These are phyloP conservation scores for Basipetospora chlamydospora DNA, from an alignment of 2,329 filamentous ascomycete species.

Conservation along the genomic window DNA sequence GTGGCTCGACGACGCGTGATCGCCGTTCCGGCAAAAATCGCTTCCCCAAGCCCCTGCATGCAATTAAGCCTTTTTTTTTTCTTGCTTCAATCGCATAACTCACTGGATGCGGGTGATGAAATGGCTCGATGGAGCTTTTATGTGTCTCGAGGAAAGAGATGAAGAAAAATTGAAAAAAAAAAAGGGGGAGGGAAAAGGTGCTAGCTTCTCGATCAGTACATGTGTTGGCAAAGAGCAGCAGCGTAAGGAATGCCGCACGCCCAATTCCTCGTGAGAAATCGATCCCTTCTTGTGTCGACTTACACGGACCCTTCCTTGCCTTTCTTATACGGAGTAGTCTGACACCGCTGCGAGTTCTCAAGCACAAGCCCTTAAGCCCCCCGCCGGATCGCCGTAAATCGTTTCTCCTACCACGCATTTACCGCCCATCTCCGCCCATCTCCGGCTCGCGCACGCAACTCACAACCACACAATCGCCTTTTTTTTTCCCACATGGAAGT, in stretches of 20 bases:
- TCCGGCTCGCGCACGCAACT: too few relatives aligned
- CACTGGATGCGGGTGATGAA: too few relatives aligned
- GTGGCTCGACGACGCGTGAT: constrained; percentile 3
- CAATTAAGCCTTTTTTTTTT: neutral
- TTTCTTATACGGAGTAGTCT: neutral
- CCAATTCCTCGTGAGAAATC: too few relatives aligned
- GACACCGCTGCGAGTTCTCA: neutral
- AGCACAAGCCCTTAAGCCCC: too few relatives aligned
- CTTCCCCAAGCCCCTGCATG: constrained; percentile 2
- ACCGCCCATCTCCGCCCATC: neutral
- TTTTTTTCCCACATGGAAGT: neutral
- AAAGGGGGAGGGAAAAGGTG: neutral
- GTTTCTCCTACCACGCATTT: constrained; percentile 3
- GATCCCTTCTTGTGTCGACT: too few relatives aligned
- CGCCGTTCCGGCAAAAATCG: constrained; percentile 1
- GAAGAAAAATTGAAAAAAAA: neutral
- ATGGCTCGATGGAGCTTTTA: too few relatives aligned
- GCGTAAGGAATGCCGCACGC: too few relatives aligned
- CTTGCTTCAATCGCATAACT: neutral
- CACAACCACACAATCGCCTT: too few relatives aligned
- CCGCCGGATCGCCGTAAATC: constrained; percentile 3
- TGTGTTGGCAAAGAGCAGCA: too few relatives aligned
- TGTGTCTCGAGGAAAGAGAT: neutral
- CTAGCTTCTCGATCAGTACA: too few relatives aligned
- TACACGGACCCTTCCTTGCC: too few relatives aligned